These are phyloP conservation scores for Hanseniaspora occidentalis DNA, from an alignment of 805 yeast genomes.

Conservation along the genomic window DNA sequence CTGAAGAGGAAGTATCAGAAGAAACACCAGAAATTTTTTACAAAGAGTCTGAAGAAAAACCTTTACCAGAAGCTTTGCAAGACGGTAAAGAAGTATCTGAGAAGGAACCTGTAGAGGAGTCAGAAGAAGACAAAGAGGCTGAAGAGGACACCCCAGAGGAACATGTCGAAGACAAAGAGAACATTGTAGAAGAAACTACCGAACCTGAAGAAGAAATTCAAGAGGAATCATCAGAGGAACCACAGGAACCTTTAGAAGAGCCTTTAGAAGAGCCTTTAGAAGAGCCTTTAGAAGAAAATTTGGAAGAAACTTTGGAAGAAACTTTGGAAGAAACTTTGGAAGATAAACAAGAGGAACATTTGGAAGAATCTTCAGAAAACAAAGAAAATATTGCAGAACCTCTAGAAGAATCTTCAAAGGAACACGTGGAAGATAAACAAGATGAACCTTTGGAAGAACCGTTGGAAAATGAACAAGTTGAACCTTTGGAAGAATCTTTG, in stretches of 20 bases:
- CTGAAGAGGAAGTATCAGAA: too few species aligned
- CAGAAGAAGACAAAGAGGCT: too few species aligned
- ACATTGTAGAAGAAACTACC: not conserved
- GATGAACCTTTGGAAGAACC: slow-evolving; percentile 5
- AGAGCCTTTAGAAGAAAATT: slow-evolving; percentile 3
- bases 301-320: slow-evolving; percentile 5
- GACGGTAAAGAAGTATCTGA: too few species aligned
- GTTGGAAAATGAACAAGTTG: slow-evolving; percentile 4
- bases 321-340: slow-evolving; percentile 7
- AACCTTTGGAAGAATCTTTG: not conserved
- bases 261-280: not conserved
- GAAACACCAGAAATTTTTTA: too few species aligned
- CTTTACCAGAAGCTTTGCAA: too few species aligned
- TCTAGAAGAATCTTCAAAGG: slow-evolving; percentile 4
- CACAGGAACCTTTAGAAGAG: not conserved
- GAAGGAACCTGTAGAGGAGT: too few species aligned
- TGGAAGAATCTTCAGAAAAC: slow-evolving; percentile 5
- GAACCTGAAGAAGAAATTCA: not conserved
- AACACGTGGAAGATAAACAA: slow-evolving; percentile 4
- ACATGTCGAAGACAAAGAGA: slow-evolving; percentile 1
- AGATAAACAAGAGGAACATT: slow-evolving; percentile 5
- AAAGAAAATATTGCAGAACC: slow-evolving; percentile 3
- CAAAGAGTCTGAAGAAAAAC: too few species aligned
- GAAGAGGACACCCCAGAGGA: slow-evolving; percentile 1
- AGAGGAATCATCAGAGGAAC: not conserved